Evolutionary conservation across 1,284 basidiomycete species (phyloP), one percentile per base, ranked within the genome.

Genomic region (Tilletia indica): DNA sequence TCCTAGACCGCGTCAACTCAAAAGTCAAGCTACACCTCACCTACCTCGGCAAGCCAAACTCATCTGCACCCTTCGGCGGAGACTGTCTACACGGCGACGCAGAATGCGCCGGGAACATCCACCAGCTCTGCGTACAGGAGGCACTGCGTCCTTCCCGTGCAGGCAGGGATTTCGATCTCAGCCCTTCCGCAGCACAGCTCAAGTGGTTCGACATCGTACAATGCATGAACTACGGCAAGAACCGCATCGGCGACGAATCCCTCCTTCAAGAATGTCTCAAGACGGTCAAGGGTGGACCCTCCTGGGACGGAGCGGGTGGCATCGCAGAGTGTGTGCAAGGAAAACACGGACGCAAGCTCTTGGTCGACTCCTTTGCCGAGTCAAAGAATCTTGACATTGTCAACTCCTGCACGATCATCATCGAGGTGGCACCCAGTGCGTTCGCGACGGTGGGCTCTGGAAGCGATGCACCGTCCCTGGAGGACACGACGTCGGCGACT

Each of bases 141-240:
- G 74, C 74, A 6, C 79, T 80, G 69, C 67, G 75, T 5, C 76
- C 76, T n/a, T 70, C 69, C 6, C 72, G 73, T 21, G 78, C 78
- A 2, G 78, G 78, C 67, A 67, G 73, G 48, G 74, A 77, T 16
- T 79, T 67, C 58, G 78, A 80, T 54, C 77, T 80, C 58, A 77
- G 76, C 45, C 77, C 78, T 2, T 75, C 74, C 54, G 77, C 73
- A 6, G 78, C 77, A 5, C 78, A 80, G 68, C 73, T 74, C 36
- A 74, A 73, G 45, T 76, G 75, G 75, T 80, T 78, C 76, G 76
- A 76, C 72, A 76, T 79, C 64, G 71, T 80, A 25, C 72, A 75
- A 38, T 80, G 79, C 54, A 74, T 76, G 21, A 78, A 79, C 70
- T 77, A 58, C 54, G 75, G 72, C 47, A 77, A 77, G 19, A 64